Evolutionary conservation across 352 stramenopile species (phyloP).

Genomic region (Globisporangium lucens): DNA sequence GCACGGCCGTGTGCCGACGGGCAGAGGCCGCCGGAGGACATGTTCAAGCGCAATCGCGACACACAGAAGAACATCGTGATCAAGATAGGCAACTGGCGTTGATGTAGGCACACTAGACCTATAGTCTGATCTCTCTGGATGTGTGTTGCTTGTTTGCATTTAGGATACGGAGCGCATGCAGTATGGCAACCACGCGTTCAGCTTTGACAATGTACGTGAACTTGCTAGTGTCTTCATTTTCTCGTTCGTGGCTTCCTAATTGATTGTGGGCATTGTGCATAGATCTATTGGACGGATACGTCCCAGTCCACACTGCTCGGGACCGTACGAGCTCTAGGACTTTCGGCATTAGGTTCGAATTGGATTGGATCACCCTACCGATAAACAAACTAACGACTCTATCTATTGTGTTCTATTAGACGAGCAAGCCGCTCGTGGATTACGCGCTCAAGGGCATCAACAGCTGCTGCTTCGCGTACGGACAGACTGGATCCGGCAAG

Average conservation of each 20-base stretch:
- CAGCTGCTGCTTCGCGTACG: conserved; percentile 93
- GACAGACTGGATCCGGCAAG: conserved; percentile 83
- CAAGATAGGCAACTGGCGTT: conserved; percentile 33
- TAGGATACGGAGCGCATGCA: conserved; percentile 83
- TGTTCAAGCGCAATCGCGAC: conserved; percentile 83
- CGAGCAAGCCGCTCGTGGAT: conserved; percentile 84
- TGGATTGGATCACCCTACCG: neutral
- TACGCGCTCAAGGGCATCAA: conserved; percentile 92
- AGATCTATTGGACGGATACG: conserved; percentile 85
- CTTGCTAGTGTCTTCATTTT: too few species aligned
- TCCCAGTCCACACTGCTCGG: conserved; percentile 71
- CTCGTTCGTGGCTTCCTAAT: too few species aligned
- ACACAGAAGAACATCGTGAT: conserved; percentile 80
- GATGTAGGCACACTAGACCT: too few species aligned
- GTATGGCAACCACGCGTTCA: conserved; percentile 85
- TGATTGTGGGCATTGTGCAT: too few species aligned
- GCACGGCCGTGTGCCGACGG: conserved; percentile 76
- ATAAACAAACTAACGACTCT: neutral
- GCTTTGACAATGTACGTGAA: conserved; percentile 65
- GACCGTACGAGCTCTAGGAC: conserved; percentile 29
- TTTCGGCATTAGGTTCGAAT: neutral
- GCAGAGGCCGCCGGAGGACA: conserved; percentile 61
- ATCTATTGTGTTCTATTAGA: conserved; percentile 24
- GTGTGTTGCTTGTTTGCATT: neutral
- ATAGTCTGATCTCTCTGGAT: too few species aligned